A percentile compares a stretch with the other conserved stretches of the same genome.
phyloP scores from a whole-genome alignment of 306 rosid genomes.

The Rosa chinensis region DNA sequence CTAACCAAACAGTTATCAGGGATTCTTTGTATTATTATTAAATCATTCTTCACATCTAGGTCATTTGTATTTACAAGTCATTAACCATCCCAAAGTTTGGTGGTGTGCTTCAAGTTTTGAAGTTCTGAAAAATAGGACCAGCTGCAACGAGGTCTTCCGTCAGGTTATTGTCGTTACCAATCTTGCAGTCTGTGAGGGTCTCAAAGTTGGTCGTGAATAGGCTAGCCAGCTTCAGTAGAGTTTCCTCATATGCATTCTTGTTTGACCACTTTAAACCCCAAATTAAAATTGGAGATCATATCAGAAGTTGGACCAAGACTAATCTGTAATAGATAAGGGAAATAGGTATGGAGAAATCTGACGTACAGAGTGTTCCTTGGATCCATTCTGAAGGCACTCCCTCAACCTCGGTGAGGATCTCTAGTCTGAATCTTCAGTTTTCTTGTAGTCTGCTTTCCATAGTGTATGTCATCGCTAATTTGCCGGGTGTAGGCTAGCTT shows the following conservation, averaged over 20 bases:
- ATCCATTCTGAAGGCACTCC: too few species aligned
- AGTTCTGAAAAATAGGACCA: background rate
- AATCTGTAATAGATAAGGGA: too few species aligned
- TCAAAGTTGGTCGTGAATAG: background rate
- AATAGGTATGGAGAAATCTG: too few species aligned
- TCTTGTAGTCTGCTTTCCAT: conserved; percentile 51
- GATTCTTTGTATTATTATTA: background rate
- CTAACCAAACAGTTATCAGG: background rate
- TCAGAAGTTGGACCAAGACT: too few species aligned
- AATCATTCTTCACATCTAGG: background rate
- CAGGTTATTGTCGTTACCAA: background rate
- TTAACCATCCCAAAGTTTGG: background rate
- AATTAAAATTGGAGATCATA: too few species aligned
- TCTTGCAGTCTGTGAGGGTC: background rate
- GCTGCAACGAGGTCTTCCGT: background rate
- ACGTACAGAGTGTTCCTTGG: too few species aligned
- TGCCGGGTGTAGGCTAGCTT: conserved; percentile 71
- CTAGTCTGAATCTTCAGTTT: conserved; percentile 69
- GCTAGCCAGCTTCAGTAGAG: too few species aligned
- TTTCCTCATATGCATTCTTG: too few species aligned
- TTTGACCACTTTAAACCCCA: too few species aligned
- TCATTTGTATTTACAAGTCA: background rate
- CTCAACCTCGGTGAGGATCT: conserved; percentile 44
- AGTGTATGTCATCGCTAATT: conserved; percentile 81
- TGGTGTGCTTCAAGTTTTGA: background rate